phyloP scores from a whole-genome alignment of 176 grass and related monocot species.

The Aegilops sharonensis region DNA sequence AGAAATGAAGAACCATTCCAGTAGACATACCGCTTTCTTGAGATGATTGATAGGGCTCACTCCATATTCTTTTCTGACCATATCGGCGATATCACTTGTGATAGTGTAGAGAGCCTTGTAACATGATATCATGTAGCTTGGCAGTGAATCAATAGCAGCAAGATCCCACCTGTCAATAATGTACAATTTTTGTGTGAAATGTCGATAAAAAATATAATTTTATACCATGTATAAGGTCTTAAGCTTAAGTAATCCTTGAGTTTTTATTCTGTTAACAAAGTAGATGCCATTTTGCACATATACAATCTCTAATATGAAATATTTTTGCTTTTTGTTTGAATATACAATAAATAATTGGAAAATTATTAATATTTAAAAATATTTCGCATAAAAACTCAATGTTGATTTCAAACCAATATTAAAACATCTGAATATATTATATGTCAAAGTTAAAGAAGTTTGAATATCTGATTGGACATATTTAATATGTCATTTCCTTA shows the following conservation, averaged over 20 bases:
- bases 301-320: not conserved
- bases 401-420: not conserved
- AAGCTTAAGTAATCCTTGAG: not conserved
- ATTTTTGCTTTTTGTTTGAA: not conserved
- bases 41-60: conserved; percentile 36
- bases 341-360: not conserved
- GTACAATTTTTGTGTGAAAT: not conserved
- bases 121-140: conserved; percentile 49
- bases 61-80: conserved; percentile 35
- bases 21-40: conserved; percentile 38
- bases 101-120: conserved; percentile 45
- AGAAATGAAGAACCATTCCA: not conserved
- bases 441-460: not conserved
- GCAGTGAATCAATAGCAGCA: conserved; percentile 40
- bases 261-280: not conserved
- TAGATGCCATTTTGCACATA: not conserved
- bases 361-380: not conserved
- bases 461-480: not conserved
- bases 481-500: not conserved
- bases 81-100: conserved; percentile 49
- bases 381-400: not conserved
- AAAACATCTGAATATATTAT: not conserved
- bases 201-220: not conserved
- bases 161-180: conserved; percentile 49
- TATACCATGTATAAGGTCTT: not conserved